Base-by-base conservation (phyloP, 2,329 filamentous ascomycete genomes). In the Pseudogymnoascus verrucosus region DNA sequence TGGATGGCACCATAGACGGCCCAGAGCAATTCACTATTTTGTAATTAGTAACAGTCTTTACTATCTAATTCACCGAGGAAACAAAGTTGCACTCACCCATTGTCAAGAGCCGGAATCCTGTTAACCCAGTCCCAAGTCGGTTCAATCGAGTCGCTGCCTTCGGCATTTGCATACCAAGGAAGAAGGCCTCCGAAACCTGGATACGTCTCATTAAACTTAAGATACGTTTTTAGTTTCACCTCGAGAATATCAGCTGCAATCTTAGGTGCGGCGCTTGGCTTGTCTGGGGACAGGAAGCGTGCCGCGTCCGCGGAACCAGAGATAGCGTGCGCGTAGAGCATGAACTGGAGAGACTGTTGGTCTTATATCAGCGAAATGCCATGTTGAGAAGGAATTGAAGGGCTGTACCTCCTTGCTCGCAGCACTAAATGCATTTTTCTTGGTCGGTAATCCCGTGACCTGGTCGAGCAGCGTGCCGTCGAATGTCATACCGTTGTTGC, bases 261-360 rank as follows among this genome's bases (percentile, higher is more conserved):
- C 0, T 61, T 64, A 1, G 74, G 70, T 0, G 76, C 77, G 1
- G 68, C 65, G 5, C 69, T 62, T 4, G 73, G 71, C 14, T 75
- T 63, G 5, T 72, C 62, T 0, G 76, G 76, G 2, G 74, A 74
- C 28, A 79, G 67, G 63, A 78, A 78, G 16, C 72, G 72, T 6
- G 76, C 77, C 2, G 77, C 78, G 54, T 75, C 69, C 4, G 66
- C 66, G 1, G 73, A 74, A 0, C 77, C 77, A 3, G 73, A 67
- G 28, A 79, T 72, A 26, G 75, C 76, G 47, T 77, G 76, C 0
- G 77, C 70, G 59, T 78, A 78, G 4, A 79, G 70, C 75, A 79
- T 79, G 14, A 79, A 73, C 66, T 78, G 77, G 0, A 78, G 71
- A 4, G 76, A 71, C 76, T 77, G 26, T 34, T 60, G 19, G 7